phyloP scores from a whole-genome alignment of 2,329 filamentous ascomycete species.

The Microdochium bolleyi region DNA sequence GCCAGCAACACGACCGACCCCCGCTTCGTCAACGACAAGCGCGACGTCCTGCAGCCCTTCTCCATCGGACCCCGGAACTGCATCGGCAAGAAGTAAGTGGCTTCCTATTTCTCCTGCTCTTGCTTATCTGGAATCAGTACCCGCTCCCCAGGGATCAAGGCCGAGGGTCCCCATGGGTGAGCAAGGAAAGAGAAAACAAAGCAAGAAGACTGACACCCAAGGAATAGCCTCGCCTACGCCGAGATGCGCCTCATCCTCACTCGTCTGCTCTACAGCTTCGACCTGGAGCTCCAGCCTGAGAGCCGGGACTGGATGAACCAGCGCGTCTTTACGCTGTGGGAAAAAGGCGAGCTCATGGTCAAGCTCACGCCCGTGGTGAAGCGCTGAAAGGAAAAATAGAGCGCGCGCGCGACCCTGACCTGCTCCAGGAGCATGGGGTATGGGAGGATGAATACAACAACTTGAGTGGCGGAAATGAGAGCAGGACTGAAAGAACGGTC shows the following conservation, averaged over 20 bases:
- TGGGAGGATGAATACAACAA: background rate
- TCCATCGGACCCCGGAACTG: conserved; percentile 40
- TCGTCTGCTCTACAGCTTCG: conserved; percentile 39
- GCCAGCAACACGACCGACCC: conserved; percentile 12
- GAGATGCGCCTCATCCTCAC: conserved; percentile 42
- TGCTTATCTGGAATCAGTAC: background rate
- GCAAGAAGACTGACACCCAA: background rate
- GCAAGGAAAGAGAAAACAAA: background rate
- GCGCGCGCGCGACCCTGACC: background rate
- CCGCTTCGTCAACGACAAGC: conserved; percentile 30
- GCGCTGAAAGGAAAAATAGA: conserved; percentile 33
- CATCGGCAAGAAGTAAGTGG: conserved; percentile 37
- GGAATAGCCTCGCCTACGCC: conserved; percentile 34
- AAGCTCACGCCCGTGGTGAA: conserved; percentile 30
- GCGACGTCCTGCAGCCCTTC: conserved; percentile 37
- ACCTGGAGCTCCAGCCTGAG: conserved; percentile 30
- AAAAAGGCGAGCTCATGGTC: conserved; percentile 27
- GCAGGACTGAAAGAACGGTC: background rate
- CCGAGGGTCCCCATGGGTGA: background rate
- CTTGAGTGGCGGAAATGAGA: background rate
- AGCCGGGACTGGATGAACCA: conserved; percentile 29
- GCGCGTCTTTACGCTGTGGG: conserved; percentile 29
- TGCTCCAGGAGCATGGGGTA: background rate
- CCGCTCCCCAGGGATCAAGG: background rate
- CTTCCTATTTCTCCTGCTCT: background rate